Evolutionary conservation across 768 basidiomycete genomes (phyloP), one percentile per base, ranked within the genome.

Genomic region (Russula olivacea): DNA sequence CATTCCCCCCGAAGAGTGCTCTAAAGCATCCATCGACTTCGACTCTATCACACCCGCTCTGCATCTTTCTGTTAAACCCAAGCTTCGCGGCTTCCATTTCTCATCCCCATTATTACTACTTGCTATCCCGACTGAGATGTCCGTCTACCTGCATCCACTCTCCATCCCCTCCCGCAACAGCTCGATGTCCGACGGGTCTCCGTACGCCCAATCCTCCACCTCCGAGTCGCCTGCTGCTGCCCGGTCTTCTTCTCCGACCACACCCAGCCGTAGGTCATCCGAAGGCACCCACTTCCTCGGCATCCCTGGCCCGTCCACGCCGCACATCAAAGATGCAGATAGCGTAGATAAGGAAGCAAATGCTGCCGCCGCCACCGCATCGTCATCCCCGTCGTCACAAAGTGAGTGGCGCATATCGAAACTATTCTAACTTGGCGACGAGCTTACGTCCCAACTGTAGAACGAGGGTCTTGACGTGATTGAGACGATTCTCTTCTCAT

Each of bases 271-370:
- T 21, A 63, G 36, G 21, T 7, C 58, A 15, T 32, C 36, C 19
- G n/a, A 25, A 9, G 23, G 28, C 2, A 15, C 25, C 3, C 50
- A 63, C 21, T 63, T 63, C 15, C 52, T 63, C 5, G 23, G 17
- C 21, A 63, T 63, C 34, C 62, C 62, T 7, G 36, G 57, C 4
- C 36, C 17, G 19, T 23, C 36, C 0, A 28, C 58, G 36, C 62
- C 40, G 19, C 58, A 45, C 11, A 63, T 63, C 45, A 63, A 63
- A 40, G 52, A 63, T 34, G 62, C 62, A 9, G 62, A 63, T 19
- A 54, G 32, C 9, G 47, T 63, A 30, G 62, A 63, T 32, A 63
- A 49, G 8, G 11, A 59, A 30, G 62, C 62, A 14, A 63, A 41
- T n/a, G 58, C 58, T 14, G 58, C 57, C 34, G 34, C 43, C 2